Conservation (phyloP, 2,329 filamentous ascomycete genomes). For the Graphium sp. region DNA sequence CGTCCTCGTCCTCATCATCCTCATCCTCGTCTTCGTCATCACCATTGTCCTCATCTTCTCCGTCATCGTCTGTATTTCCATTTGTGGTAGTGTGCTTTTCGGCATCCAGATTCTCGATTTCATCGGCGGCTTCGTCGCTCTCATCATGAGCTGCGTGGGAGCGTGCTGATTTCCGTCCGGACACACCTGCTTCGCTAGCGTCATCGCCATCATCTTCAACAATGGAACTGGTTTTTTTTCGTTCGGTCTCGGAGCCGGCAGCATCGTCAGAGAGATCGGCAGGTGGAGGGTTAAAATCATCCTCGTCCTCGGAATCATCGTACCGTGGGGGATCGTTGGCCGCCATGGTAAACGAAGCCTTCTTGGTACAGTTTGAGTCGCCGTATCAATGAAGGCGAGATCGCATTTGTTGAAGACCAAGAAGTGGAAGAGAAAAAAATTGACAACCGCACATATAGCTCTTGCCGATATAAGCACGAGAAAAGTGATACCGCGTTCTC, state of each 20-base stretch:
- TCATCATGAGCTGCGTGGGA: slow-evolving; percentile 15
- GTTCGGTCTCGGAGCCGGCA: slow-evolving; percentile 12
- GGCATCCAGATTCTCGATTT: slow-evolving; percentile 16
- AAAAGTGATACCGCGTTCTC: no score
- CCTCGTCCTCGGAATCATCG: slow-evolving; percentile 59
- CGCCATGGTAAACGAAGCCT: slow-evolving; percentile 30
- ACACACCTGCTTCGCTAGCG: slow-evolving; percentile 7
- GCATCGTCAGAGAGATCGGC: slow-evolving; percentile 61
- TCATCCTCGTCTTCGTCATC: slow-evolving; percentile 19
- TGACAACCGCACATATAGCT: background rate
- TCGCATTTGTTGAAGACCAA: background rate
- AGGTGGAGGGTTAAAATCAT: slow-evolving; percentile 75
- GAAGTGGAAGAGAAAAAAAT: background rate
- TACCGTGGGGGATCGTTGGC: slow-evolving; percentile 26
- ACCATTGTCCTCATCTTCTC: slow-evolving; percentile 18
- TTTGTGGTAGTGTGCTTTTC: slow-evolving; percentile 15
- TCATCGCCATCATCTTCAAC: slow-evolving; percentile 11
- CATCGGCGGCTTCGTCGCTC: slow-evolving; percentile 17
- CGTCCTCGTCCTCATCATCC: slow-evolving; percentile 24
- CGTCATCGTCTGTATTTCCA: slow-evolving; percentile 21
- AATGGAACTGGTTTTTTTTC: slow-evolving; percentile 5
- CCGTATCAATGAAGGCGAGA: no score
- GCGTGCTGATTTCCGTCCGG: slow-evolving; percentile 3
- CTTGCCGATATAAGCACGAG: no score
- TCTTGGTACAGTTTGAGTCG: no score